A percentile compares a stretch with the other conserved stretches of the same genome.
Conservation (phyloP, 352 stramenopile species). For the Phytophthora podocarpi region DNA sequence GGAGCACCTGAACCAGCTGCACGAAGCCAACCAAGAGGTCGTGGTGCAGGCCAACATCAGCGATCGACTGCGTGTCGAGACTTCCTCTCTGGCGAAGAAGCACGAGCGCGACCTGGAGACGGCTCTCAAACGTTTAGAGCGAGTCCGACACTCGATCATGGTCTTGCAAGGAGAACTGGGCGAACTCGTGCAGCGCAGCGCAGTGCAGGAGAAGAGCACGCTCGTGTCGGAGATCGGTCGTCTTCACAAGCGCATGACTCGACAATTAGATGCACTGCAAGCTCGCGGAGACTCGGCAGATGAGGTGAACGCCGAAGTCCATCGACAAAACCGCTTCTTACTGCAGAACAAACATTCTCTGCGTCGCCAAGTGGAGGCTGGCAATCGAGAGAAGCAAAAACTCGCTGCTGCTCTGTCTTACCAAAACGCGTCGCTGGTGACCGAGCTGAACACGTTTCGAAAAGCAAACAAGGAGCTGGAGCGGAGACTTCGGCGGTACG, state of each 20-base stretch:
- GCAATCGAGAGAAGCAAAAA: slow-evolving; percentile 72
- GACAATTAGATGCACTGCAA: slow-evolving; percentile 59
- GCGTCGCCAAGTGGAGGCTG: slow-evolving; percentile 63
- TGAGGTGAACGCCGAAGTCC: slow-evolving; percentile 70
- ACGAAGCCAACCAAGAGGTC: slow-evolving; percentile 71
- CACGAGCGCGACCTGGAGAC: slow-evolving; percentile 45
- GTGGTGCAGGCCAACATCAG: slow-evolving; percentile 74
- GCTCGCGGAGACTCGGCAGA: slow-evolving; percentile 52
- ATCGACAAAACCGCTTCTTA: slow-evolving; percentile 77
- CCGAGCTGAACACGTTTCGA: slow-evolving; percentile 64
- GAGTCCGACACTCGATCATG: slow-evolving; percentile 57
- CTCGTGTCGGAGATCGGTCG: slow-evolving; percentile 66
- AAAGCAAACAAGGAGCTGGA: slow-evolving; percentile 75
- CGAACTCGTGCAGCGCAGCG: slow-evolving; percentile 59
- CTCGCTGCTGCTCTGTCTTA: slow-evolving; percentile 69
- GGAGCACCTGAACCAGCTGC: slow-evolving; percentile 57
- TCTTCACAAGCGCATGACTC: slow-evolving; percentile 65
- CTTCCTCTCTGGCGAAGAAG: slow-evolving; percentile 43
- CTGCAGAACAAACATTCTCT: slow-evolving; percentile 80
- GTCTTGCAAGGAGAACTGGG: slow-evolving; percentile 71
- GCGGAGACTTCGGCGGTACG: slow-evolving; percentile 33
- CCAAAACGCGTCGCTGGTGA: slow-evolving; percentile 71
- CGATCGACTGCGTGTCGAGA: slow-evolving; percentile 60
- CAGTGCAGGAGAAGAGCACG: slow-evolving; percentile 65
- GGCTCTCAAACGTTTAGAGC: slow-evolving; percentile 45